Percentiles rank a stretch among this genome's conserved stretches.
These are phyloP conservation scores for Nyctanthes arbortristis DNA, from an alignment of 257 asterid species.

Conservation along the genomic window DNA sequence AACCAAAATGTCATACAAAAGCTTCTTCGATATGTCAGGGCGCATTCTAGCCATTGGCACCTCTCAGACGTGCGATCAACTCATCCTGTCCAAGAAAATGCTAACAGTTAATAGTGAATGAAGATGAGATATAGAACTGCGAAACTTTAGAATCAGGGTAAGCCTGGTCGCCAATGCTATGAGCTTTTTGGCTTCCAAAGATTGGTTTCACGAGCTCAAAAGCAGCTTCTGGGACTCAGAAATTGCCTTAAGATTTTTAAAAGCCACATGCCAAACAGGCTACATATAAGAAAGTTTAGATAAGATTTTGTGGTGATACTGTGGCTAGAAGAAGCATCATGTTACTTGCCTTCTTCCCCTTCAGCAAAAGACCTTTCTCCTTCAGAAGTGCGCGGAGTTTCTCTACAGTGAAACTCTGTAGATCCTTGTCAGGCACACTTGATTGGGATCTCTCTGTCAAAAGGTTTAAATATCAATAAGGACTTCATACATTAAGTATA, in stretches of 20 bases:
- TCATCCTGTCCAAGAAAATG: constrained; percentile 52
- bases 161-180: background rate
- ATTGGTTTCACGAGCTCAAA: too few relatives aligned
- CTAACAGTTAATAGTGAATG: background rate
- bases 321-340: background rate
- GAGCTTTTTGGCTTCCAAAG: too few relatives aligned
- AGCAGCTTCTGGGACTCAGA: too few relatives aligned
- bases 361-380: constrained; percentile 69
- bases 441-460: constrained; percentile 37
- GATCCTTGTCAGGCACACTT: constrained; percentile 33
- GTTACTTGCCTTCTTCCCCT: constrained; percentile 73
- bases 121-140: background rate
- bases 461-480: background rate
- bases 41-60: constrained; percentile 29
- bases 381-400: constrained; percentile 63
- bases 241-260: too few relatives aligned
- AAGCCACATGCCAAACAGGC: too few relatives aligned
- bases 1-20: constrained; percentile 19
- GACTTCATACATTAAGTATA: background rate
- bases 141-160: background rate
- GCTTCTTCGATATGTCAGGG: constrained; percentile 24
- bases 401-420: constrained; percentile 70
- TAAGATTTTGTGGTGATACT: too few relatives aligned
- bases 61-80: constrained; percentile 61
- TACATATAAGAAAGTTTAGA: too few relatives aligned